Evolutionary conservation across 306 rosid genomes (phyloP).

Genomic region (Macrotyloma uniflorum): DNA sequence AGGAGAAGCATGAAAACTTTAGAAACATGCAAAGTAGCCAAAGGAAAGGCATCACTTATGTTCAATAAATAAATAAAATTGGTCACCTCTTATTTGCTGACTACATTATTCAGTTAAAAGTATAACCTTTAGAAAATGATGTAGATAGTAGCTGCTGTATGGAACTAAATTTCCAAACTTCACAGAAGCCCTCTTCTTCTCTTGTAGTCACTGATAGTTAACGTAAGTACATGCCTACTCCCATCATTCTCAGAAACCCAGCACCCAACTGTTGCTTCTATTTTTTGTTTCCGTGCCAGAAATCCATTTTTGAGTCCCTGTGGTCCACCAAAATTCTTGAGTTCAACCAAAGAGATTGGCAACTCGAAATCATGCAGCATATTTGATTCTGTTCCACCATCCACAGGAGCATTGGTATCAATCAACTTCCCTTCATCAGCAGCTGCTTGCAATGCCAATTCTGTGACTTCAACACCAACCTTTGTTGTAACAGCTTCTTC

Average conservation of each 20-base stretch:
- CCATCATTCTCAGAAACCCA: slow-evolving; percentile 51
- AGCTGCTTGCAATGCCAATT: slow-evolving; percentile 58
- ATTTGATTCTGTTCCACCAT: slow-evolving; percentile 51
- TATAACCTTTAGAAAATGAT: background rate
- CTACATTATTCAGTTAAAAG: slow-evolving; percentile 5
- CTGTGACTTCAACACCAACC: slow-evolving; percentile 44
- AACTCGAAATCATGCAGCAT: slow-evolving; percentile 59
- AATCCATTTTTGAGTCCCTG: slow-evolving; percentile 54
- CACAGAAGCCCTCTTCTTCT: slow-evolving; percentile 70
- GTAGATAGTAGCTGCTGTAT: background rate
- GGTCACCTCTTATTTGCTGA: background rate
- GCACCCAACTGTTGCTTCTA: slow-evolving; percentile 66
- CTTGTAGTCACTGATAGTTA: slow-evolving; percentile 66
- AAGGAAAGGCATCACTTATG: background rate
- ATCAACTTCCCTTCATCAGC: slow-evolving; percentile 64
- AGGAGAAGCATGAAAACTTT: background rate
- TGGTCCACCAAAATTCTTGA: slow-evolving; percentile 53
- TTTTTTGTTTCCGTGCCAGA: slow-evolving; percentile 58
- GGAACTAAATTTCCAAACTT: slow-evolving; percentile 11
- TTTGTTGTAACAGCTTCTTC: background rate
- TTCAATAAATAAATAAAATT: background rate
- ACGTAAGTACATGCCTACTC: slow-evolving; percentile 50
- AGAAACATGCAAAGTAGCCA: background rate
- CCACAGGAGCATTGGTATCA: slow-evolving; percentile 65
- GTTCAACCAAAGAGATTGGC: slow-evolving; percentile 54